Evolutionary conservation across 2,329 filamentous ascomycete species (phyloP), one percentile per base, ranked within the genome.

Genomic region (Hypoxylon sp.): DNA sequence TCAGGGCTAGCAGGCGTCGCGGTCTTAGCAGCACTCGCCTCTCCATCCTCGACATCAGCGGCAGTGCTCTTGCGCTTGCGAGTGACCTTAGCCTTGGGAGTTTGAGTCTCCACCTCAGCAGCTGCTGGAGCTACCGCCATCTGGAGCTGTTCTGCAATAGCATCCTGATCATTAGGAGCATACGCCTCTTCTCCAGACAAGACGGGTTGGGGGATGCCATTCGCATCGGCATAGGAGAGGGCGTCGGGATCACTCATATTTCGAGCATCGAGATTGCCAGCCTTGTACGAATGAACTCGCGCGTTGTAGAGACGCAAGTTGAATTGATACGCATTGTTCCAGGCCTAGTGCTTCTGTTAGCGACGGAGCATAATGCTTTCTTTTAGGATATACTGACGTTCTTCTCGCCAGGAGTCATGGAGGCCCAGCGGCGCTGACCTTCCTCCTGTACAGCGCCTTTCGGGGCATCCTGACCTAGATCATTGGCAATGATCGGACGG

Each of bases 361-460:
- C n/a, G 6, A 48, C 22, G n/a, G 27, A 50, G 40, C 11, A 8
- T 57, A 25, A n/a, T 3, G 10, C 10, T n/a, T 48, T 20, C 2
- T 7, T 6, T 50, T 4, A 13, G 22, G 14, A 17, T 11, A 35
- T 8, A 78, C 82, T 74, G 73, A 84, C 84, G 69, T 82, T 82
- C 83, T 97, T 97, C 83, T 97, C 91, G 8, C 84, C 81, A 1
- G 90, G 86, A 6, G 85, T 84, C 91, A 98, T 94, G 72, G 89
- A 87, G 69, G 90, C 88, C 95, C 95, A 98, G 76, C 95, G 89
- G 75, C 90, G 90, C 77, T 94, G 95, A 44, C 94, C 93, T 81
- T 97, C 94, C 67, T 93, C 90, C 78, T 94, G 92, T 54, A 98
- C 92, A 64, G 95, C 93, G 77, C 94, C 94, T 79, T 95, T 95